Base-by-base conservation (phyloP, 805 yeast species). In the Metschnikowia peoriensis region DNA sequence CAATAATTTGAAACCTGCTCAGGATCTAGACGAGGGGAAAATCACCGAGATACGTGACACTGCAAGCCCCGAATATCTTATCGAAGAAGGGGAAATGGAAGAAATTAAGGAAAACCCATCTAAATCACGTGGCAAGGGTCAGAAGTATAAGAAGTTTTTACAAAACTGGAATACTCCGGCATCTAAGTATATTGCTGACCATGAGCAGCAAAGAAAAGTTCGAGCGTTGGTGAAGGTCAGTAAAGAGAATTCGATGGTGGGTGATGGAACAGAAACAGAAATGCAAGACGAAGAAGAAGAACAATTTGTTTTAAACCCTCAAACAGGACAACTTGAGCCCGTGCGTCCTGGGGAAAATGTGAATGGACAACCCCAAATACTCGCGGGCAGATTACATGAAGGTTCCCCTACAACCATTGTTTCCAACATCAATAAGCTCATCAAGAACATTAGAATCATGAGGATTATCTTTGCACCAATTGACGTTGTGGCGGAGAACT, bases 401-500 rank as follows among this genome's bases (percentile, higher is more conserved):
- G 54, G 46, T 4, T 38, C 53, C 4, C 54, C 58, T 8, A 47
- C 38, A 9, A 45, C 49, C 11, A 51, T 60, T 27, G 48, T 60
- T 6, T 55, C 61, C 32, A 70, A 70, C 49, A 54, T 75, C 39
- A 68, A 67, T 55, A 44, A 58, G 28, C 57, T 71, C 44, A 68
- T 74, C 47, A 73, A 72, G 54, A 62, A 63, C 48, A 67, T 75
- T 35, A 64, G 62, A 52, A 40, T 73, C 28, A 69, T 75, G 76
- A 62, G 61, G 49, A 62, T 70, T 6, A 53, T 73, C 5, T 73
- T 74, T 59, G 66, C 76, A 7, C 77, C 77, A 12, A 72, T 75
- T 38, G 79, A 74, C 49, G 63, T 67, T 5, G 63, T 75, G 14
- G 72, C 68, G 0, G 70, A 69, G 42, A 52, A 62, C 28, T 71